Evolutionary conservation across 768 basidiomycete genomes (phyloP), one percentile per base, ranked within the genome.

Genomic region (Panellus pusillus): DNA sequence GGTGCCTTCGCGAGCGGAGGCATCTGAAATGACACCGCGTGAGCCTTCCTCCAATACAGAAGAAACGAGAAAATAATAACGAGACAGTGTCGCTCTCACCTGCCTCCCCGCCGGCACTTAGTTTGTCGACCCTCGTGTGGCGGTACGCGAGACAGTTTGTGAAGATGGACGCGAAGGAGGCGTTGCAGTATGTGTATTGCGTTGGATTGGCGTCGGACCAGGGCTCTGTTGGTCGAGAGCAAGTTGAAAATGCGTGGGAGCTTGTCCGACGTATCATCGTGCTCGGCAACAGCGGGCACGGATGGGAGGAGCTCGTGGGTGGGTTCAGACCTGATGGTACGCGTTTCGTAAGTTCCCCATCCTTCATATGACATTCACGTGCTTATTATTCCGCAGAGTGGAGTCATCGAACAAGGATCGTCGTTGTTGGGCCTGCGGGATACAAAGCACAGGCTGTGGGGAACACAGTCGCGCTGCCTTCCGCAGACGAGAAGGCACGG

Each of bases 251-350:
- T 31, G 84, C 91, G 2, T 91, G 90, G 87, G 89, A 91, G 43
- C 80, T 91, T 19, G 83, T 83, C 1, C 74, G 91, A 42, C 78
- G 89, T 39, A 87, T 91, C 56, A 87, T 93, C 61, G 86, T 91
- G 2, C 72, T 87, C 38, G 85, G 87, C 7, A 90, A 90, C 63
- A 78, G 82, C 4, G 89, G 89, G 1, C 83, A 86, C 6, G 87
- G 79, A 14, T 98, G 95, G 91, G 90, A 94, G 44, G 91, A 92
- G 68, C 82, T 99, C n/a, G 87, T 98, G 3, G 96, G 96, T n/a
- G 93, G 91, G 9, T 90, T 96, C 64, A 79, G 90, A 57, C 74
- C 84, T 6, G 95, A 99, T 61, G 94, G 94, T 4, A 86, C 91
- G n/a, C 80, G 84, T 75, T 90, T 89, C 70, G 92, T 93, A 68